Base-by-base conservation (phyloP, 306 rosid species). In the Lotus japonicus region DNA sequence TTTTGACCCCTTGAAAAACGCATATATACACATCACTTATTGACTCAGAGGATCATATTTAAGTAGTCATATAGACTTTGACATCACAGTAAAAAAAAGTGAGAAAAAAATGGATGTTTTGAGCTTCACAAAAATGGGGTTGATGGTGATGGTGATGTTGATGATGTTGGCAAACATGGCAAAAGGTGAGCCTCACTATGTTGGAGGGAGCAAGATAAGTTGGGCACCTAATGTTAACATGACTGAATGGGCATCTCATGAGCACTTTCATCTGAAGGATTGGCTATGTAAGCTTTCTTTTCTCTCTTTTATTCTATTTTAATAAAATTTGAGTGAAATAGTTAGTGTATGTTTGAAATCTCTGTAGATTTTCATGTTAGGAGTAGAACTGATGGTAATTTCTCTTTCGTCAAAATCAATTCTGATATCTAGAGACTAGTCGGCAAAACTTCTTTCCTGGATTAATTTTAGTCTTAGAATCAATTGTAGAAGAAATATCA, bases 211-310 rank as follows among this genome's bases (percentile, higher is more conserved):
- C 12, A 70, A 64, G 35, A 0, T 0, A 72, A 16, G 33, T 23
- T 77, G 82, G 82, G 21, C 11, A 5, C 43, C 80, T 4, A n/a
- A 5, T 7, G 57, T 58, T 51, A 77, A 81, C 52, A 15, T 82
- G 7, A 57, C 82, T 12, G 31, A 58, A 45, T 82, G 82, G 80
- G 58, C 85, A 57, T 58, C 14, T 16, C 70, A 77, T 7, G 43
- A 73, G 1, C 71, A 64, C 0, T 77, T 82, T 42, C 15, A 51
- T 23, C 19, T 77, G 9, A 7, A 16, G 3, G 80, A 82, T 0
- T 82, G 82, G 80, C 78, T 82, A 4, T 77, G 82, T 82, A 77
- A 73, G 74, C 36, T 52, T 43, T 48, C 18, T 42, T 35, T 16
- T 17, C 36, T 19, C 6, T 4, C 9, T 57, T 18, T 51, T 6